phyloP scores from a whole-genome alignment of 2,329 filamentous ascomycete genomes.

The Tothia fuscella region DNA sequence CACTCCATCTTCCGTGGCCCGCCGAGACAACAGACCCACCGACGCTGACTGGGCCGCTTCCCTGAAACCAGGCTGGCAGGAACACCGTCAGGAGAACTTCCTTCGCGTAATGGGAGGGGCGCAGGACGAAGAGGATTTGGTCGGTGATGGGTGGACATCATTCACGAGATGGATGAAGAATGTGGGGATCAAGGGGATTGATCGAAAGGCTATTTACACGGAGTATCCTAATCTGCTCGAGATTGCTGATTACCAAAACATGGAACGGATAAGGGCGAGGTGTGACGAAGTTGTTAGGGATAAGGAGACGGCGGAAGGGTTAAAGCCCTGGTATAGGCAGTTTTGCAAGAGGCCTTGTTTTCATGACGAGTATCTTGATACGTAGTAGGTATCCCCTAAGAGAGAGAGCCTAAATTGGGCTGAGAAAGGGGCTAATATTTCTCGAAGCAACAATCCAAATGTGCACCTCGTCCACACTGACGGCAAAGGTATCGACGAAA shows the following conservation, averaged over 20 bases:
- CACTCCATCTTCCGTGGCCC: constrained; percentile 24
- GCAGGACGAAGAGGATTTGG: constrained; percentile 26
- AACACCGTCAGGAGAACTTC: constrained; percentile 34
- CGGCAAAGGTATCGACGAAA: constrained; percentile 35
- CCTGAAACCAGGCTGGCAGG: constrained; percentile 36
- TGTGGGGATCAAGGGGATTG: background rate
- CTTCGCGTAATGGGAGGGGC: constrained; percentile 25
- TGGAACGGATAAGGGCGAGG: constrained; percentile 33
- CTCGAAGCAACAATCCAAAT: constrained; percentile 44
- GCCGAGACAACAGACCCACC: constrained; percentile 17
- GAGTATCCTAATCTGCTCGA: constrained; percentile 27
- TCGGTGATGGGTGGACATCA: constrained; percentile 39
- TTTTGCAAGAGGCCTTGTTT: constrained; percentile 55
- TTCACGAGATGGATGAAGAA: background rate
- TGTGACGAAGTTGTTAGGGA: constrained; percentile 41
- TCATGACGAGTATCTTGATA: constrained; percentile 42
- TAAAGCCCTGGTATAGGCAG: constrained; percentile 49
- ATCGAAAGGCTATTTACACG: constrained; percentile 25
- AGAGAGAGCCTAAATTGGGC: no score
- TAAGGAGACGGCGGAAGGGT: constrained; percentile 35
- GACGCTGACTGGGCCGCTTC: constrained; percentile 14
- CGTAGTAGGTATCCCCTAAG: constrained; percentile 23
- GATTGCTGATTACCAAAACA: constrained; percentile 4
- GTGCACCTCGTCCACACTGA: constrained; percentile 47
- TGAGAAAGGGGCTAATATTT: no score